Conservation (phyloP, 768 basidiomycete genomes). For the Podaxis sp. region DNA sequence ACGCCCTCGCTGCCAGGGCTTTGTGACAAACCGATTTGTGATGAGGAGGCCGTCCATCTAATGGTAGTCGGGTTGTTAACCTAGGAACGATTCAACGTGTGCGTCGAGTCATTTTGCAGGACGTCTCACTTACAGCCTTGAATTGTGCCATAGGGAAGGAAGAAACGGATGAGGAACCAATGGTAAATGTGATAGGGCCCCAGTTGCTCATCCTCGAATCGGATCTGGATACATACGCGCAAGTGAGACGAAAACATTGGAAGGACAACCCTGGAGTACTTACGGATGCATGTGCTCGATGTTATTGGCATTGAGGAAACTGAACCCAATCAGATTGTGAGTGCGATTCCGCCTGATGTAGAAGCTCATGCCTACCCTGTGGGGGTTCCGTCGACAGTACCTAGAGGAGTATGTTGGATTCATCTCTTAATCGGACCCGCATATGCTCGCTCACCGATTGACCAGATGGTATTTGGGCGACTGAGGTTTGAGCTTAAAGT, state of each 20-base stretch:
- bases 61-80: slow-evolving; percentile 47
- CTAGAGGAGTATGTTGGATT: slow-evolving; percentile 18
- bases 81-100: slow-evolving; percentile 17
- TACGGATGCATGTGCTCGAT: slow-evolving; percentile 51
- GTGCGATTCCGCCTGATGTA: background rate
- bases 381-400: slow-evolving; percentile 46
- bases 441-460: slow-evolving; percentile 32
- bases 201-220: slow-evolving; percentile 46
- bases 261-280: slow-evolving; percentile 17
- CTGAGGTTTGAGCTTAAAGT: slow-evolving; percentile 31
- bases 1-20: background rate
- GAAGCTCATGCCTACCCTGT: slow-evolving; percentile 28
- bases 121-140: slow-evolving; percentile 29
- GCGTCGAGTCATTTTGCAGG: background rate
- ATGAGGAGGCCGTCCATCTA: slow-evolving; percentile 39
- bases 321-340: slow-evolving; percentile 13
- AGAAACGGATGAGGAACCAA: slow-evolving; percentile 37
- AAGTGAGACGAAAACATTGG: background rate
- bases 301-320: slow-evolving; percentile 49
- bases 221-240: slow-evolving; percentile 26
- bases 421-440: background rate
- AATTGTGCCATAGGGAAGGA: slow-evolving; percentile 56
- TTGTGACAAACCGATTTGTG: slow-evolving; percentile 35
- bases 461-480: slow-evolving; percentile 40
- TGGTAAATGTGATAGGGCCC: slow-evolving; percentile 46